Percentiles rank a stretch among this genome's conserved stretches.
phyloP scores from a whole-genome alignment of 495 filamentous ascomycete species.

The Tuber magnatum region DNA sequence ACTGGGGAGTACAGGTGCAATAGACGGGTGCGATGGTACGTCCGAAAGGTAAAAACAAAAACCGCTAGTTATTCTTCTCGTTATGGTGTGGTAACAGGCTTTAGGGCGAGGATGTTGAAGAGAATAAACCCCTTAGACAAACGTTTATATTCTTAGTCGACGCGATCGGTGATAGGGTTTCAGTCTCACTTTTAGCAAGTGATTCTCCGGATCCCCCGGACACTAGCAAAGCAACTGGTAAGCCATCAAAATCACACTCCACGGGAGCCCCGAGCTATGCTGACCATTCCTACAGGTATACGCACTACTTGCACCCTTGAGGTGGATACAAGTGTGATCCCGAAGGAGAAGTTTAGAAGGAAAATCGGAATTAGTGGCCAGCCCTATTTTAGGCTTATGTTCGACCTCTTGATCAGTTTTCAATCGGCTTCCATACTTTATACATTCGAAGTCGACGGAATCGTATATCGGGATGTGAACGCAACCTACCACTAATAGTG shows the following conservation, averaged over 20 bases:
- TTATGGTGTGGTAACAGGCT: background rate
- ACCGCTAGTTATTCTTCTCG: background rate
- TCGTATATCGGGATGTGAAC: slow-evolving; percentile 59
- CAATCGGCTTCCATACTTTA: slow-evolving; percentile 17
- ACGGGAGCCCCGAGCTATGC: no score
- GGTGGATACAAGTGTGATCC: slow-evolving; percentile 14
- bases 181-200: no score
- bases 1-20: slow-evolving; percentile 7
- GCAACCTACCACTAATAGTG: slow-evolving; percentile 55
- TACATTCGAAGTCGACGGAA: slow-evolving; percentile 55
- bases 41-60: slow-evolving; percentile 7
- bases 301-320: slow-evolving; percentile 13
- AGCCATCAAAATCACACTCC: no score
- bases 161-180: no score
- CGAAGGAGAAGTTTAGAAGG: slow-evolving; percentile 14
- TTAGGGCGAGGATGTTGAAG: slow-evolving; percentile 17
- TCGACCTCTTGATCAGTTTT: slow-evolving; percentile 14
- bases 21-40: slow-evolving; percentile 9
- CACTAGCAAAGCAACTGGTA: no score
- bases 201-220: no score
- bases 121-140: background rate
- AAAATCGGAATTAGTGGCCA: background rate
- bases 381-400: slow-evolving; percentile 8
- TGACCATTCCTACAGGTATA: background rate
- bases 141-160: no score